A percentile compares a stretch with the other conserved stretches of the same genome.
Conservation (phyloP, 192 early-diverging fungal species). For the Coemansia sp. region DNA sequence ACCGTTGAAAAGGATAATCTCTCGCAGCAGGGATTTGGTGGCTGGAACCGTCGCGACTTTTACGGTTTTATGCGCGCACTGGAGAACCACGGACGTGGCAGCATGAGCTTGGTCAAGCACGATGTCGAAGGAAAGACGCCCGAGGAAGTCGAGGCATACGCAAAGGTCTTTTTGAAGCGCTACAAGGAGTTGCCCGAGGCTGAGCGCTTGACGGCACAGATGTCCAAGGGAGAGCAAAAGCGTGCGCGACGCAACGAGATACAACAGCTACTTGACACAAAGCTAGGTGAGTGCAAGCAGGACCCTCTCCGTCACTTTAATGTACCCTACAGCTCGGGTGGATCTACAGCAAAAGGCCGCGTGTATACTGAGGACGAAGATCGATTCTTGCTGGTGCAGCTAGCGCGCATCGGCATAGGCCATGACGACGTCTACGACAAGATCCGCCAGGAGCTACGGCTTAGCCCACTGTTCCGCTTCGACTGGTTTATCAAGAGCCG, state of each 20-base stretch:
- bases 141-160: slow-evolving; percentile 82
- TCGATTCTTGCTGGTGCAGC: slow-evolving; percentile 87
- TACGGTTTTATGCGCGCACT: slow-evolving; percentile 80
- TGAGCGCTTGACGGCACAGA: slow-evolving; percentile 81
- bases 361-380: slow-evolving; percentile 96
- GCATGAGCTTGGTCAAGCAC: slow-evolving; percentile 69
- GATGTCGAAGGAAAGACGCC: slow-evolving; percentile 94
- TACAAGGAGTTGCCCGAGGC: slow-evolving; percentile 88
- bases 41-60: slow-evolving; percentile 93
- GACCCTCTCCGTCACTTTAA: slow-evolving; percentile 86
- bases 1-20: slow-evolving; percentile 71
- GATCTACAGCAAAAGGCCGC: slow-evolving; percentile 72
- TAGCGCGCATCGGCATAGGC: slow-evolving; percentile 87
- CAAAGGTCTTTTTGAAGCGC: slow-evolving; percentile 85
- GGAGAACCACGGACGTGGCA: slow-evolving; percentile 80
- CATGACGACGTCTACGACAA: slow-evolving; percentile 92
- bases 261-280: slow-evolving; percentile 76
- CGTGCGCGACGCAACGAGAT: slow-evolving; percentile 78
- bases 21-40: slow-evolving; percentile 73
- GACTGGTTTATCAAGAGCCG: slow-evolving; percentile 99
- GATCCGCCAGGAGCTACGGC: slow-evolving; percentile 83
- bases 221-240: slow-evolving; percentile 86
- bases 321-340: slow-evolving; percentile 80
- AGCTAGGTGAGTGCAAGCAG: slow-evolving; percentile 66
- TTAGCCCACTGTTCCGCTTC: slow-evolving; percentile 85